A percentile compares a stretch with the other conserved stretches of the same genome.
phyloP scores from a whole-genome alignment of 306 rosid species.

The Parietaria judaica region DNA sequence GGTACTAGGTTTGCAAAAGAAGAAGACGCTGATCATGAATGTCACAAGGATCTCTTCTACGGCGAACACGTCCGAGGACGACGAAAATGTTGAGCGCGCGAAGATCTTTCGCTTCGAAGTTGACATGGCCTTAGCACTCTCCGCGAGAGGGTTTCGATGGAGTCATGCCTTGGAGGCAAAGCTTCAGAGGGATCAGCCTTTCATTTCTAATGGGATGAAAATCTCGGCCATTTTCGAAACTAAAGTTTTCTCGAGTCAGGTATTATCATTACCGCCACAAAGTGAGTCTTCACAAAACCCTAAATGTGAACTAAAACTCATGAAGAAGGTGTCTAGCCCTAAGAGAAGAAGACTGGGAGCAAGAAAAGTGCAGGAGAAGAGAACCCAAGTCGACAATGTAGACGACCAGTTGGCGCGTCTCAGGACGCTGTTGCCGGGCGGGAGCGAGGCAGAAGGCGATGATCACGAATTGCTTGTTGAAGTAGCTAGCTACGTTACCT shows the following conservation, averaged over 20 bases:
- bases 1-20: slow-evolving; percentile 39
- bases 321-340: background rate
- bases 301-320: background rate
- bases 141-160: slow-evolving; percentile 57
- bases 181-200: slow-evolving; percentile 19
- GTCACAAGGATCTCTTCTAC: background rate
- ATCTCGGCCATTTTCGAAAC: background rate
- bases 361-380: slow-evolving; percentile 9
- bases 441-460: slow-evolving; percentile 37
- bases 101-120: slow-evolving; percentile 44
- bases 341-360: slow-evolving; percentile 1
- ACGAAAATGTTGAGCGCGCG: slow-evolving; percentile 13
- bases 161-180: slow-evolving; percentile 38
- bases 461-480: slow-evolving; percentile 30
- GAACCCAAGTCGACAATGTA: slow-evolving; percentile 22
- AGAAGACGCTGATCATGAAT: slow-evolving; percentile 16
- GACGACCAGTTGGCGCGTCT: slow-evolving; percentile 21
- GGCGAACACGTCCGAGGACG: background rate
- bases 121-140: slow-evolving; percentile 63
- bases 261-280: background rate
- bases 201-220: background rate
- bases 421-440: slow-evolving; percentile 52
- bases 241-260: background rate
- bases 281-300: background rate
- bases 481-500: slow-evolving; percentile 44